Percentiles rank a stretch among this genome's conserved stretches.
Conservation (phyloP, 2,329 filamentous ascomycete genomes). For the Phyllosticta citriasiana region DNA sequence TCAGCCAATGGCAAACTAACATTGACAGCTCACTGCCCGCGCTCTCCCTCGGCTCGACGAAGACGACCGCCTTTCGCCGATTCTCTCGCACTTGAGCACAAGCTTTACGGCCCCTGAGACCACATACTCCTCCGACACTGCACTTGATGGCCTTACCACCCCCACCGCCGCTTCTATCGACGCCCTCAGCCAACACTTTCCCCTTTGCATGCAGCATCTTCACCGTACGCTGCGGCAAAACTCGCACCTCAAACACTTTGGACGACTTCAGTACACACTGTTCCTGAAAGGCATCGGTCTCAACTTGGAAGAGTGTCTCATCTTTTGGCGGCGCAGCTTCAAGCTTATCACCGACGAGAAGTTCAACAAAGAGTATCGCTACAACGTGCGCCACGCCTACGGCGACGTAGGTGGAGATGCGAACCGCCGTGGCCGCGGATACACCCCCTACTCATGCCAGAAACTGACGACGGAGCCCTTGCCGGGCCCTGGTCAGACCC, state of each 20-base stretch:
- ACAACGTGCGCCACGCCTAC: conserved; percentile 92
- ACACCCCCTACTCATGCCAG: conserved; percentile 87
- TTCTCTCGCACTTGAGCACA: conserved; percentile 76
- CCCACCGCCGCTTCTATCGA: conserved; percentile 58
- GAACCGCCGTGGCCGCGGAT: conserved; percentile 77
- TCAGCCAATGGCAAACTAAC: conserved; percentile 4
- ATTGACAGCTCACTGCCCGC: conserved; percentile 65
- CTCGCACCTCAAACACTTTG: conserved; percentile 85
- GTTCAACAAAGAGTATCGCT: conserved; percentile 96
- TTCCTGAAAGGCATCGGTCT: conserved; percentile 95
- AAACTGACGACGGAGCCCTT: conserved; percentile 87
- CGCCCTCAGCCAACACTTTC: conserved; percentile 67
- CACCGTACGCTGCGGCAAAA: conserved; percentile 80
- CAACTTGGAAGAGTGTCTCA: conserved; percentile 77
- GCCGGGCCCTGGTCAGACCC: conserved; percentile 75
- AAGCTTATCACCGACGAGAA: conserved; percentile 80
- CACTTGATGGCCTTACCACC: conserved; percentile 65
- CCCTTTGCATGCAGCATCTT: conserved; percentile 87
- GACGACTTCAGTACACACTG: conserved; percentile 85
- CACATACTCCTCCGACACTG: conserved; percentile 60
- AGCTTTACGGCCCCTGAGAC: conserved; percentile 91
- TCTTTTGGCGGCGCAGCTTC: conserved; percentile 87
- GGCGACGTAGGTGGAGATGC: conserved; percentile 90
- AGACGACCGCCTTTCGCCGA: conserved; percentile 77
- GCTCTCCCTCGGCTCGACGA: conserved; percentile 88